Base-by-base conservation (phyloP, 176 grass and related monocot genomes). In the Carex parvula region DNA sequence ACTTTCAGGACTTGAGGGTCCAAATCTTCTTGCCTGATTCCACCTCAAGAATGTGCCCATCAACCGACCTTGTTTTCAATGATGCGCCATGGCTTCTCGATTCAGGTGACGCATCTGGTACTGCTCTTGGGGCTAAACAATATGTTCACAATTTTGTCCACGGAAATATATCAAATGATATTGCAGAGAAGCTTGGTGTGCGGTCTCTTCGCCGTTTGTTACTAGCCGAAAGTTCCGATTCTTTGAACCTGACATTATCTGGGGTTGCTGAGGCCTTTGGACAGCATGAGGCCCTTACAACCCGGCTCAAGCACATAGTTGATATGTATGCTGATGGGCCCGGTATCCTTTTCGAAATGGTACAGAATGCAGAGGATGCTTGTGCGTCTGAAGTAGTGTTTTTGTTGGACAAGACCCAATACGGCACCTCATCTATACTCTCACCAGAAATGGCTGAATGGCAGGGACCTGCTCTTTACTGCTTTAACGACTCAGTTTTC, bases 381-480 rank as follows among this genome's bases (percentile, higher is more conserved):
- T 85, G 94, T 85, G 95, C 95, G 75, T 98, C 92, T 90, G 95
- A 98, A 89, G 92, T 98, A 81, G 81, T 94, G 79, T 98, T 98
- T 91, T 83, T 98, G 18, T 84, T 98, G 84, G 95, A 98, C 84
- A 98, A 98, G 78, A 98, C 91, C 85, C 89, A 94, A 20, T 98
- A 98, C 85, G 92, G 95, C 11, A 98, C 91, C 83, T 98, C 95
- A 66, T 98, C 95, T 57, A 88, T 98, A 91, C 92, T 98, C 88
- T 98, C 95, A 84, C 95, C 95, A 90, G 90, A 98, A 94, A 94
- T 98, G 92, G 90, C 91, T 90, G 92, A 98, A 90, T 98, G 95
- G 95, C 95, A 98, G 88, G 95, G 95, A 5, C 92, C 95, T 86
- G 90, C 92, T 87, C 92, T 98, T 66, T 98, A 98, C 79, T 98